Conservation (phyloP, 129 eudicot genomes). For the Saussurea involucrata region DNA sequence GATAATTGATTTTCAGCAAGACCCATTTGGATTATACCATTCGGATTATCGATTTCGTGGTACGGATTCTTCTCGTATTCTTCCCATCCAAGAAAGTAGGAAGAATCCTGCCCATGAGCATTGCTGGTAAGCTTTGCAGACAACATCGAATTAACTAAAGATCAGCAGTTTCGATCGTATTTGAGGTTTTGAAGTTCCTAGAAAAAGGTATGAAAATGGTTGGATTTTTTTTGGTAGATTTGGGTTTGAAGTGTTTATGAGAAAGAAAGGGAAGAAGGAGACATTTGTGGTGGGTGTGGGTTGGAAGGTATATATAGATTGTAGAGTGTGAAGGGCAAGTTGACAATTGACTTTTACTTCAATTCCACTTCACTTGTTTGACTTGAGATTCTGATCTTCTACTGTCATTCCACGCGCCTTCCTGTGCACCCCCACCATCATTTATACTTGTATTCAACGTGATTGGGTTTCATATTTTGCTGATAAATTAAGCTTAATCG, state of each 20-base stretch:
- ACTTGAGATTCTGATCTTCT: constrained; percentile 17
- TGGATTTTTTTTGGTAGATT: too few relatives aligned
- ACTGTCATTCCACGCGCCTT: constrained; percentile 12
- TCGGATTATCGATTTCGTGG: constrained; percentile 47
- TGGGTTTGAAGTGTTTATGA: not conserved
- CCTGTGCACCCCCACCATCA: not conserved
- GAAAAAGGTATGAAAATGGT: too few relatives aligned
- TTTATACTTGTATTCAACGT: constrained; percentile 14
- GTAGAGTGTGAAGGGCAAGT: constrained; percentile 19
- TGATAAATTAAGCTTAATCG: too few relatives aligned
- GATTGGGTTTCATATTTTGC: constrained; percentile 3
- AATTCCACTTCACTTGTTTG: constrained; percentile 34
- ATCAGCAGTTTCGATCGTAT: too few relatives aligned
- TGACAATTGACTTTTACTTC: constrained; percentile 11
- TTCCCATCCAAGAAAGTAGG: constrained; percentile 93
- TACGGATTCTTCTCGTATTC: constrained; percentile 95
- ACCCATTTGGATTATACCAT: constrained; percentile 91
- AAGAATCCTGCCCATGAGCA: constrained; percentile 84
- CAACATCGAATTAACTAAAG: constrained; percentile 24
- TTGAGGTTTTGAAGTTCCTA: too few relatives aligned
- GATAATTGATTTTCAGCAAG: constrained; percentile 93
- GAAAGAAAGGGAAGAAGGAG: constrained; percentile 12
- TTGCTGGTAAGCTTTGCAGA: constrained; percentile 64
- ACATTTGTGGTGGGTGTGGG: constrained; percentile 7
- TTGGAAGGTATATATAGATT: constrained; percentile 31